Percentiles rank a stretch among this genome's conserved stretches.
phyloP scores from a whole-genome alignment of 1,284 basidiomycete species.

The Ustilago crameri region DNA sequence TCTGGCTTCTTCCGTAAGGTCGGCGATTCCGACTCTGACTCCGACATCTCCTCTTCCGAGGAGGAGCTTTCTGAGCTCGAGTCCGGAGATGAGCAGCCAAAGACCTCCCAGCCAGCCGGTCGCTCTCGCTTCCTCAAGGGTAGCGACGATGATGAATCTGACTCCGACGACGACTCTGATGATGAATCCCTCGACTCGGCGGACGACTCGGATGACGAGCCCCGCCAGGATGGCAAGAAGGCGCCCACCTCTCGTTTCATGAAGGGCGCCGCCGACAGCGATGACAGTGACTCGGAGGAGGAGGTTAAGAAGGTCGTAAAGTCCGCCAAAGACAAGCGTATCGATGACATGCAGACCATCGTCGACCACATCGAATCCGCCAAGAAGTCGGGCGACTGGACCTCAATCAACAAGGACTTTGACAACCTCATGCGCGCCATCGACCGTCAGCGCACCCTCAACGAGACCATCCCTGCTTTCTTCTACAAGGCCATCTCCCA shows the following conservation, averaged over 20 bases:
- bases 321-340: constrained; percentile 85
- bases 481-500: constrained; percentile 82
- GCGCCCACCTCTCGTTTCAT: constrained; percentile 64
- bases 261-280: constrained; percentile 60
- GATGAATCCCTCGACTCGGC: constrained; percentile 53
- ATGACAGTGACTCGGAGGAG: constrained; percentile 76
- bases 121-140: constrained; percentile 52
- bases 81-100: constrained; percentile 61
- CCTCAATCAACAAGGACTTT: constrained; percentile 86
- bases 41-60: constrained; percentile 64
- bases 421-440: constrained; percentile 93
- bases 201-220: constrained; percentile 54
- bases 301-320: constrained; percentile 79
- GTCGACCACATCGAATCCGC: constrained; percentile 93
- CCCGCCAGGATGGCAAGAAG: constrained; percentile 47
- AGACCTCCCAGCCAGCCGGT: constrained; percentile 51
- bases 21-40: constrained; percentile 67
- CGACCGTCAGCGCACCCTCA: constrained; percentile 82
- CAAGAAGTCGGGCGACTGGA: constrained; percentile 92
- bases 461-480: constrained; percentile 86
- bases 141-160: constrained; percentile 50
- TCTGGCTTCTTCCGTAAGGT: constrained; percentile 67
- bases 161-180: constrained; percentile 57
- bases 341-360: constrained; percentile 87
- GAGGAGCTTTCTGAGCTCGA: constrained; percentile 66